Evolutionary conservation across 2,329 filamentous ascomycete species (phyloP).

Genomic region (Fusarium subglutinans): DNA sequence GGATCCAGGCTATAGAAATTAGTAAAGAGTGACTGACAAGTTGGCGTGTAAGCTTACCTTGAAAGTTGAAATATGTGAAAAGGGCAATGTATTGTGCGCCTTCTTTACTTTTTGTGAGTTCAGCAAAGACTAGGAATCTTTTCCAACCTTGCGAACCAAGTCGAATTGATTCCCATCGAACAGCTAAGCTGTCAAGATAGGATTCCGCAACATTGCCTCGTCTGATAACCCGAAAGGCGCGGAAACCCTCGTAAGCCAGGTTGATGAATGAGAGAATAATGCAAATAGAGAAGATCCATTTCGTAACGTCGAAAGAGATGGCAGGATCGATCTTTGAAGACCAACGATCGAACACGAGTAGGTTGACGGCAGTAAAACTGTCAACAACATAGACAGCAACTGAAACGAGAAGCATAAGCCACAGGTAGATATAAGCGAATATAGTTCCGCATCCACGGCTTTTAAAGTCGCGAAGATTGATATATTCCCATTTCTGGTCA

Average conservation of each 20-base stretch:
- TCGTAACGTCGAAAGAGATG: conserved; percentile 80
- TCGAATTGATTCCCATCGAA: conserved; percentile 84
- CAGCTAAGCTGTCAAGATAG: conserved; percentile 89
- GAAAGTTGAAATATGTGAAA: conserved; percentile 86
- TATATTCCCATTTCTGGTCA: conserved; percentile 95
- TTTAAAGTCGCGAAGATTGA: conserved; percentile 81
- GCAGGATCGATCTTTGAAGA: conserved; percentile 82
- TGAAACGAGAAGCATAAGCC: conserved; percentile 80
- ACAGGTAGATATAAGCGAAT: conserved; percentile 86
- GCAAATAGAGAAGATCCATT: conserved; percentile 94
- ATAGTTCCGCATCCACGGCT: conserved; percentile 79
- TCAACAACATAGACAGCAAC: conserved; percentile 89
- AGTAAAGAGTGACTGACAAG: neutral
- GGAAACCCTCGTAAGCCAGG: conserved; percentile 80
- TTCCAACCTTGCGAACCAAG: conserved; percentile 80
- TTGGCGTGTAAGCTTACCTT: conserved; percentile 56
- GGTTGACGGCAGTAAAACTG: conserved; percentile 90
- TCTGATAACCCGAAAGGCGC: conserved; percentile 82
- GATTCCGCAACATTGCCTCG: conserved; percentile 89
- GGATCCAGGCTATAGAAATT: conserved; percentile 75
- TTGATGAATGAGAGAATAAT: conserved; percentile 92
- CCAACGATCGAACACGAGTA: conserved; percentile 90
- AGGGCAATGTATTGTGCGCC: conserved; percentile 89
- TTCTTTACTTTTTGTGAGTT: conserved; percentile 90
- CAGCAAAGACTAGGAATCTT: conserved; percentile 91